Evolutionary conservation across 768 basidiomycete genomes (phyloP), one percentile per base, ranked within the genome.

Genomic region (Trametes cubensis): DNA sequence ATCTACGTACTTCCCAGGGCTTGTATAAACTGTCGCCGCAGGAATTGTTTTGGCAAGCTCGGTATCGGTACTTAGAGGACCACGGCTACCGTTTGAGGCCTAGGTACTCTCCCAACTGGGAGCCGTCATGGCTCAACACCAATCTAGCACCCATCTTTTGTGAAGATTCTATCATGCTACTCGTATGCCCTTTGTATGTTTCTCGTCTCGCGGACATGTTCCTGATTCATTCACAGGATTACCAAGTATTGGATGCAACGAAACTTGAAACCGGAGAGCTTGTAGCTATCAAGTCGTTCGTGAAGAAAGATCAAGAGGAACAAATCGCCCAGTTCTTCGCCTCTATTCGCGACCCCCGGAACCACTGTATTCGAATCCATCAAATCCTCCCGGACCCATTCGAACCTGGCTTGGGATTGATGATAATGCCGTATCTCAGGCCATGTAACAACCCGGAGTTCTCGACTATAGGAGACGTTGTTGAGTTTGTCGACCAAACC

Each of bases 401-500:
- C 7, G 59, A 67, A 5, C 20, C 40, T 6, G 23, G 23, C 13
- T 49, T 38, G 14, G 44, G 47, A 0, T 57, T 67, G 17, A 57
- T 73, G 49, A 66, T 75, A 8, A 73, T 71, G 63, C 62, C 73
- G 6, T 65, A 64, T 20, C 50, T 75, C 13, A 66, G 72, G 21
- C 67, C 62, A 2, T 69, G 66, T 50, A 59, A 75, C 53, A 47
- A 72, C 28, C 74, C 74, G 0, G 60, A 48, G 1, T 66, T 75
- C 25, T 44, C 47, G 5, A 66, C 60, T 6, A 50, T 71, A 6
- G 70, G 69, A 11, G 69, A 70, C 40, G 64, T 61, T 13, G n/a
- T 68, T 6, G 63, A 65, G 14, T 65, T 68, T 39, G 54, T 68
- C 17, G 26, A 48, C 3, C 69, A 70, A 41, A 61, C 60, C 5